Evolutionary conservation across 768 basidiomycete genomes (phyloP), one percentile per base, ranked within the genome.

Genomic region (Mycena sanguinolenta): DNA sequence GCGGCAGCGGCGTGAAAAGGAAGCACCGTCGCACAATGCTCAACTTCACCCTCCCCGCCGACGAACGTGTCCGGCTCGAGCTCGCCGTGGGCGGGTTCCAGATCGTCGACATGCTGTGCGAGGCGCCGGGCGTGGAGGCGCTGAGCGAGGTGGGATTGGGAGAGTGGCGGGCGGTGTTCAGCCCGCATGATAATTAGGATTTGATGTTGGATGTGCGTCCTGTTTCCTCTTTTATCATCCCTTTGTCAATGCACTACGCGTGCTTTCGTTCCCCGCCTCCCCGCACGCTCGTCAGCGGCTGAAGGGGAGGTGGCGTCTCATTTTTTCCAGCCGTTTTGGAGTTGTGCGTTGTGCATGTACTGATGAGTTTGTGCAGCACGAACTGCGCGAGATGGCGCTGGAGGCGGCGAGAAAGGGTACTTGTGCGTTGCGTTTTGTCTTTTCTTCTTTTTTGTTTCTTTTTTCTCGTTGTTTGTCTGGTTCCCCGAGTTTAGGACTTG

Each of bases 111-210:
- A 63, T 89, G 13, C 69, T 89, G 8, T 68, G 79, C 58, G 83
- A 82, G 3, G 79, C n/a, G n/a, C n/a, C n/a, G n/a, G n/a, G n/a
- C n/a, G n/a, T 90, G 1, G 77, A 79, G 7, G 76, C 75, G 23
- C 74, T 89, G 2, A 86, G 86, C 0, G 81, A n/a, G n/a, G n/a
- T n/a, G n/a, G n/a, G n/a, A n/a, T n/a, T n/a, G n/a, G n/a, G n/a
- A n/a, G n/a, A n/a, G n/a, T n/a, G n/a, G n/a, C n/a, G n/a, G 12
- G 87, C 87, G 7, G 81, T 85, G 0, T 87, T 89, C n/a, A 84
- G 81, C 21, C 86, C 87, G 7, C 83, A 86, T 67, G 87, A 88
- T 65, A 84, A 79, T 58, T 87, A 87, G 3, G 82, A 82, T 60
- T 67, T 85, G 32, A 77, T 79, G 12, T 76, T 81, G 0, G 80